Percentiles rank a stretch among this genome's conserved stretches.
These are phyloP conservation scores for Acanthamoeba culbertsoni DNA, from an alignment of 208 protist genomes.

Conservation along the genomic window DNA sequence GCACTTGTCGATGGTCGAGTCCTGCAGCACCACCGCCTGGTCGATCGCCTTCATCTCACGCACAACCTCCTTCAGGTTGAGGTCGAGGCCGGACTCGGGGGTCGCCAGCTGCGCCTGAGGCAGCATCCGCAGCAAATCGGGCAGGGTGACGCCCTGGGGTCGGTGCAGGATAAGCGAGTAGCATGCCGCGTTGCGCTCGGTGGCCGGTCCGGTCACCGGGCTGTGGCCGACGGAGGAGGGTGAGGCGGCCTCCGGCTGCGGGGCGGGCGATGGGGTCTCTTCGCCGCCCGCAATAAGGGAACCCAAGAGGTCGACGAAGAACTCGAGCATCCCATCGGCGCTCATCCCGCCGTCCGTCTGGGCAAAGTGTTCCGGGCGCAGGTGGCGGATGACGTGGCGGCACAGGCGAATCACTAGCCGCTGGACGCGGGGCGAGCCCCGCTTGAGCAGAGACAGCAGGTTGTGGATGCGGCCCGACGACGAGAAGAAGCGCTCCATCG, in stretches of 20 bases:
- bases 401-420: background rate
- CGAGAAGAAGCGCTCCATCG: background rate
- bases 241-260: background rate
- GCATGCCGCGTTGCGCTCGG: background rate
- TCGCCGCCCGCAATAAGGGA: background rate
- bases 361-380: background rate
- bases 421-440: constrained; percentile 21
- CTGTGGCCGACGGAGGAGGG: background rate
- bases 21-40: background rate
- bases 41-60: constrained; percentile 8
- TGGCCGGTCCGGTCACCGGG: background rate
- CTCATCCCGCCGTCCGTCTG: background rate
- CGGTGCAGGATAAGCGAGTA: constrained; percentile 18
- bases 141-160: background rate
- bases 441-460: background rate
- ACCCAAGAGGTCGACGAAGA: background rate
- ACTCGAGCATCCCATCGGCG: background rate
- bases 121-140: background rate
- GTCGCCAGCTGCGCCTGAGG: background rate
- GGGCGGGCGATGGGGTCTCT: background rate
- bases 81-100: background rate
- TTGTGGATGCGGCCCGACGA: constrained; percentile 12
- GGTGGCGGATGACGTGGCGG: background rate
- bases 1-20: constrained; percentile 21
- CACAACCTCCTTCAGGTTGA: constrained; percentile 10